These are phyloP conservation scores for Talaromyces sp. DNA, from an alignment of 2,329 filamentous ascomycete genomes.

Conservation along the genomic window DNA sequence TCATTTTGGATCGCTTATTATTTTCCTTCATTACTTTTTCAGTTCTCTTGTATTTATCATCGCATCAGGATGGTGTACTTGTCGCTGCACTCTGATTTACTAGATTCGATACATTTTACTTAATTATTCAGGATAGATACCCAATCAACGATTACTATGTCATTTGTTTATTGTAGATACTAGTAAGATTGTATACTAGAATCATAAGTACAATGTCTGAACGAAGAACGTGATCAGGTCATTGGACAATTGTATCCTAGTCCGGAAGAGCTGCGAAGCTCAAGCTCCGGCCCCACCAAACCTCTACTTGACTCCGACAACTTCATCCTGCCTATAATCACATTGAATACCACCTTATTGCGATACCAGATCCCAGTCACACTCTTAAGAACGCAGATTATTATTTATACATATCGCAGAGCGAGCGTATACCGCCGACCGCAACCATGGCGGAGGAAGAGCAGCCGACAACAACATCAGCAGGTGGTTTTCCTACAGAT, in stretches of 20 bases:
- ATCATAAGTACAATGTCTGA: background rate
- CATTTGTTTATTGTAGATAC: background rate
- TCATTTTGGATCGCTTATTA: background rate
- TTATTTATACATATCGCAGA: background rate
- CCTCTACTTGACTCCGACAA: background rate
- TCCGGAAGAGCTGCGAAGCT: background rate
- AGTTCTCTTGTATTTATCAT: constrained; percentile 3
- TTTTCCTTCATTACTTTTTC: constrained; percentile 3
- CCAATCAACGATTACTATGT: constrained; percentile 7
- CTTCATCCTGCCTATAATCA: background rate
- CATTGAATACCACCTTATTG: background rate
- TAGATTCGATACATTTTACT: constrained; percentile 7
- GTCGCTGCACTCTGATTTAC: background rate
- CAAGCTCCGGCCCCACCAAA: constrained; percentile 8
- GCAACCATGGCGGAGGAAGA: constrained; percentile 6
- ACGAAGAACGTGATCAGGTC: background rate
- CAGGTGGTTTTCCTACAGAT: constrained; percentile 50
- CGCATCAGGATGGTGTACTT: constrained; percentile 1
- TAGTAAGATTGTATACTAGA: background rate
- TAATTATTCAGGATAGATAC: constrained; percentile 10
- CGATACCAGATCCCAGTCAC: background rate
- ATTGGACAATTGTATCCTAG: background rate
- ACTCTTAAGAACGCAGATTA: background rate
- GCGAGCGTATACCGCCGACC: constrained; percentile 11
- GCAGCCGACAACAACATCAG: background rate